These are phyloP conservation scores for Hibiscus trionum DNA, from an alignment of 345 rosid species.

Conservation along the genomic window DNA sequence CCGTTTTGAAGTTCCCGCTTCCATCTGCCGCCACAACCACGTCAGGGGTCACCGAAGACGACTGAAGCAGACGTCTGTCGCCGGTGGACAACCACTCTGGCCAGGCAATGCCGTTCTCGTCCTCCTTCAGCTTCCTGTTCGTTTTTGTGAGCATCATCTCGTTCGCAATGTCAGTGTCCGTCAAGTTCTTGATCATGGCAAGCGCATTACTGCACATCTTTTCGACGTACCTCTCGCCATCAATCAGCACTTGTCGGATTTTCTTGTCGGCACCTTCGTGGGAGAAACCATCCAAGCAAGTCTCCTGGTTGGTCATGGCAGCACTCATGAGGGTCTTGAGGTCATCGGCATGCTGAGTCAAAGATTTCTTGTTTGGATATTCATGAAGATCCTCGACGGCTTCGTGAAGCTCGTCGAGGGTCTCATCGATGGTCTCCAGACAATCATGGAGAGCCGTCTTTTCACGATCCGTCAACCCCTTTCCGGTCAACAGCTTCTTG, in stretches of 20 bases:
- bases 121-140: constrained; percentile 33
- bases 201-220: constrained; percentile 45
- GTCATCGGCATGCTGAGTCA: constrained; percentile 63
- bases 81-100: constrained; percentile 66
- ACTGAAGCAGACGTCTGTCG: constrained; percentile 66
- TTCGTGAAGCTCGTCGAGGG: constrained; percentile 64
- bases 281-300: constrained; percentile 88
- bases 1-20: constrained; percentile 54
- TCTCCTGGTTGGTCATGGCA: constrained; percentile 85
- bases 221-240: constrained; percentile 39
- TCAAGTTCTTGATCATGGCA: constrained; percentile 48
- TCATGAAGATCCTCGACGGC: constrained; percentile 45
- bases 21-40: constrained; percentile 84
- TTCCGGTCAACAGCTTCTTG: constrained; percentile 23
- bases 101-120: constrained; percentile 31
- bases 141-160: constrained; percentile 14
- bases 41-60: constrained; percentile 43
- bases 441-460: constrained; percentile 82
- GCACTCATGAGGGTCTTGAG: constrained; percentile 75
- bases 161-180: constrained; percentile 36
- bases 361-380: constrained; percentile 62
- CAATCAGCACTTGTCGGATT: constrained; percentile 28
- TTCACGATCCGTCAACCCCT: constrained; percentile 43
- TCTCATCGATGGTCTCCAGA: constrained; percentile 73
- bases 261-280: constrained; percentile 43